These are phyloP conservation scores for Carnegiea gigantea DNA, from an alignment of 179 eudicot genomes.

Conservation along the genomic window DNA sequence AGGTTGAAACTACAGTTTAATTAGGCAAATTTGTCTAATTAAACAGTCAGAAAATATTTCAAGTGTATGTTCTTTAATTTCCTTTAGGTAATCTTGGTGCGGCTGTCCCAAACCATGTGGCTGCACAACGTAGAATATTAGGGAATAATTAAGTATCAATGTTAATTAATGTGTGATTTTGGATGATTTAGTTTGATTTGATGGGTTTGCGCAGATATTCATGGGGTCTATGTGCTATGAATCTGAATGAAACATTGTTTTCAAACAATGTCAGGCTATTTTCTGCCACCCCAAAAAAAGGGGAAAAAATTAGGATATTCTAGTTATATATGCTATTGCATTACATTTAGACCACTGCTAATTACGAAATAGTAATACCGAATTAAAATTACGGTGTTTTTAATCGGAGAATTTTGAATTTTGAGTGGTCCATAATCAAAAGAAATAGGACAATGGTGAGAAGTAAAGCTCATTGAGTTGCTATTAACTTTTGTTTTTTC, in stretches of 20 bases:
- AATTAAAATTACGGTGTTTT: too few relatives aligned
- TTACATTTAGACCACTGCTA: too few relatives aligned
- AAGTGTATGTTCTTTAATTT: background rate
- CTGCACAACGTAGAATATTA: background rate
- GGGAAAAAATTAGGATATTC: too few relatives aligned
- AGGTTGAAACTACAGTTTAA: background rate
- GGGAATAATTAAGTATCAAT: background rate
- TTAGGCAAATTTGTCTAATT: background rate
- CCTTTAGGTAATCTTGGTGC: background rate
- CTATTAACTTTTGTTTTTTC: too few relatives aligned
- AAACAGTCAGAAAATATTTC: background rate
- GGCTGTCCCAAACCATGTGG: conserved; percentile 10
- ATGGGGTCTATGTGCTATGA: background rate
- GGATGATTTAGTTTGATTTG: background rate
- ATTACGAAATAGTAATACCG: too few relatives aligned
- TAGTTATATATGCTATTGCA: too few relatives aligned
- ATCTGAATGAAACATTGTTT: background rate
- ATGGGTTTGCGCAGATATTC: background rate
- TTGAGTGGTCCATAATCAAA: background rate
- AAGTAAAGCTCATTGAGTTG: too few relatives aligned
- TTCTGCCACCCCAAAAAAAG: background rate
- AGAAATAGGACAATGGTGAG: background rate
- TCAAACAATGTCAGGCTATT: background rate
- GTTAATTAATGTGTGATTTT: background rate
- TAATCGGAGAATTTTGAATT: background rate